phyloP scores from a whole-genome alignment of 768 basidiomycete genomes.

The Bullera alba region DNA sequence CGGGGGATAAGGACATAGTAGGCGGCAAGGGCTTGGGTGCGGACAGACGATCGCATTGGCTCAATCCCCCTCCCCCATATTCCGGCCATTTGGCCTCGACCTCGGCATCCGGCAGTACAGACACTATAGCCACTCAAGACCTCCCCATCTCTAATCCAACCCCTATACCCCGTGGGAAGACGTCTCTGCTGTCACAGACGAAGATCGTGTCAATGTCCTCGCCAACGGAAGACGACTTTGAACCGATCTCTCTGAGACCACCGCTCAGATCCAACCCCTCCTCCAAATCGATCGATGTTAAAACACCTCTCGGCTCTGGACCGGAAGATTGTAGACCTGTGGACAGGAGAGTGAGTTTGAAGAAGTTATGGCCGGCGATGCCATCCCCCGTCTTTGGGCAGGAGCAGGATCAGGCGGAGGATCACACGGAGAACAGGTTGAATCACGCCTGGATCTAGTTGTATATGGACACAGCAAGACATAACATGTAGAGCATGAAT shows the following conservation, averaged over 20 bases:
- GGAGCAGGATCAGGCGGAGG: not conserved
- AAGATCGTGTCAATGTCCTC: constrained; percentile 5
- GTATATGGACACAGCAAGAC: not conserved
- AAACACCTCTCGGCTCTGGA: not conserved
- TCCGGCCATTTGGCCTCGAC: not conserved
- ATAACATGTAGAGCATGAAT: not conserved
- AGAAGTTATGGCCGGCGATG: not conserved
- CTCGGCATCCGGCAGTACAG: not conserved
- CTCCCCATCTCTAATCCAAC: too few relatives aligned
- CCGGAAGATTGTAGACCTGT: not conserved
- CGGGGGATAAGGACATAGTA: not conserved
- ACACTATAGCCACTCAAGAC: too few relatives aligned
- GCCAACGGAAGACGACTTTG: not conserved
- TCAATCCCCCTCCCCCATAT: constrained; percentile 17
- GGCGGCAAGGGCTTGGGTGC: constrained; percentile 2
- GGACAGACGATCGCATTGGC: constrained; percentile 2
- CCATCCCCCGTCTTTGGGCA: not conserved
- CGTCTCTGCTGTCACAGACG: not conserved
- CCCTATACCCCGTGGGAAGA: too few relatives aligned
- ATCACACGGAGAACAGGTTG: too few relatives aligned
- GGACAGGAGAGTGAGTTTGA: not conserved
- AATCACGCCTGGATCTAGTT: not conserved
- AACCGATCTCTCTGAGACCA: not conserved
- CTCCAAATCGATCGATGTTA: not conserved
- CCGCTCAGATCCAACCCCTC: not conserved